Evolutionary conservation across 2,329 filamentous ascomycete species (phyloP).

Genomic region (Cordyceps cicadae): DNA sequence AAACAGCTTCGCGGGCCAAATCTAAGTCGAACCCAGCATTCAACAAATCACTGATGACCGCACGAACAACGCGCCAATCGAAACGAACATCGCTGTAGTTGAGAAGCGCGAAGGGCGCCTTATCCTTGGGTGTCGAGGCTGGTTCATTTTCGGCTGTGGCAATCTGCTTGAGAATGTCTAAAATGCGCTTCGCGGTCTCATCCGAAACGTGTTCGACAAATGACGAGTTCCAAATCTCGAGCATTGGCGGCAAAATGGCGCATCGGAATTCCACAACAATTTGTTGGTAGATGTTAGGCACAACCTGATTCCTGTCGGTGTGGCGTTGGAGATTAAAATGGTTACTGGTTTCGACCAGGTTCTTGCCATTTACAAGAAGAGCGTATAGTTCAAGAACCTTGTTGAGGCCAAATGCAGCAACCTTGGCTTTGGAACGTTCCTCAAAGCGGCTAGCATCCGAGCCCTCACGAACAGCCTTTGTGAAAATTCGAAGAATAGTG

Average conservation of each 20-base stretch:
- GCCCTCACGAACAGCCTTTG: slow-evolving; percentile 22
- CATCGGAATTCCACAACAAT: slow-evolving; percentile 81
- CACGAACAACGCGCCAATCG: slow-evolving; percentile 32
- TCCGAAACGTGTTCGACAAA: slow-evolving; percentile 75
- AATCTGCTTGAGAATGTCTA: slow-evolving; percentile 75
- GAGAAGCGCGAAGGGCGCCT: slow-evolving; percentile 34
- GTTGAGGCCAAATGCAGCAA: slow-evolving; percentile 56
- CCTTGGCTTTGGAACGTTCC: slow-evolving; percentile 37
- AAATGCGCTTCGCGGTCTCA: slow-evolving; percentile 66
- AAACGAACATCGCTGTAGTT: slow-evolving; percentile 37
- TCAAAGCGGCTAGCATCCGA: slow-evolving; percentile 33
- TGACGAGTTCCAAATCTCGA: slow-evolving; percentile 75
- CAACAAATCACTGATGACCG: slow-evolving; percentile 25
- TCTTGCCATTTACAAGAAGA: slow-evolving; percentile 67
- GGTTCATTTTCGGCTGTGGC: slow-evolving; percentile 69
- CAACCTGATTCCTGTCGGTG: slow-evolving; percentile 33
- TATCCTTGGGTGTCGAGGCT: slow-evolving; percentile 53
- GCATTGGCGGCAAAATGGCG: slow-evolving; percentile 67
- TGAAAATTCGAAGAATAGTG: slow-evolving; percentile 60
- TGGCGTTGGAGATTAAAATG: slow-evolving; percentile 37
- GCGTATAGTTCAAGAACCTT: slow-evolving; percentile 79
- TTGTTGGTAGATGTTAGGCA: slow-evolving; percentile 49
- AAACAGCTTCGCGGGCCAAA: slow-evolving; percentile 70
- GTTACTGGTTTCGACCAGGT: slow-evolving; percentile 67
- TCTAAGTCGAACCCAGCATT: slow-evolving; percentile 38